Evolutionary conservation across 1,284 basidiomycete species (phyloP), one percentile per base, ranked within the genome.

Genomic region (Cystobasidium pallidum): DNA sequence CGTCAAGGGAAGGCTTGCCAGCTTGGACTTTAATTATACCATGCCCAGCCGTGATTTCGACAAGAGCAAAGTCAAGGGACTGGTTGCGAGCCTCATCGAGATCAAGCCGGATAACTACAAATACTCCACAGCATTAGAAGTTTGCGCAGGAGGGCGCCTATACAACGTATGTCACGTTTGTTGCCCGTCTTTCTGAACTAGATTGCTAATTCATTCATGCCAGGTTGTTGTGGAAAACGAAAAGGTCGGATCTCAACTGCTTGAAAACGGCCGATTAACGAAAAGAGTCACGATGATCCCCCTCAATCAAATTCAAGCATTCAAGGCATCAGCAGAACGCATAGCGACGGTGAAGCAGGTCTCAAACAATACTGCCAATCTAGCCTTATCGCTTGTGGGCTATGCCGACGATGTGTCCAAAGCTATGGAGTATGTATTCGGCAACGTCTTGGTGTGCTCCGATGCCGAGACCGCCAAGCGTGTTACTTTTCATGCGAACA

Each of bases 351-450:
- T 93, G 0, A 84, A 89, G 47, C 84, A 85, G 36, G 80, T 94
- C n/a, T 91, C 92, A 1, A 88, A 88, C 0, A 90, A 90, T 65
- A 92, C 91, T 80, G 94, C 91, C 0, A 86, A 89, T 68, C 86
- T 91, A 19, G 96, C 96, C 0, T 85, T 99, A 28, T 89, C 90
- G 26, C 86, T 99, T 4, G 88, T 99, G 32, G 89, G 89, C 6
- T 96, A 92, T 81, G 85, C 89, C n/a, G 83, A 88, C 3, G 91
- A 95, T 65, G 91, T 99, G 28, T 85, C 88, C 17, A 88, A 87
- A 41, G 96, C 96, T 10, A 94, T 99, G 88, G 85, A 89, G 43
- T 98, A 89, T 80, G 94, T 97, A 10, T 99, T 99, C 80, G 91
- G 92, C 68, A 90, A 92, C 79, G 94, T 92, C 0, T 86, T 99